phyloP scores from a whole-genome alignment of 106 monocot species.

The Platanthera guangdongensis region DNA sequence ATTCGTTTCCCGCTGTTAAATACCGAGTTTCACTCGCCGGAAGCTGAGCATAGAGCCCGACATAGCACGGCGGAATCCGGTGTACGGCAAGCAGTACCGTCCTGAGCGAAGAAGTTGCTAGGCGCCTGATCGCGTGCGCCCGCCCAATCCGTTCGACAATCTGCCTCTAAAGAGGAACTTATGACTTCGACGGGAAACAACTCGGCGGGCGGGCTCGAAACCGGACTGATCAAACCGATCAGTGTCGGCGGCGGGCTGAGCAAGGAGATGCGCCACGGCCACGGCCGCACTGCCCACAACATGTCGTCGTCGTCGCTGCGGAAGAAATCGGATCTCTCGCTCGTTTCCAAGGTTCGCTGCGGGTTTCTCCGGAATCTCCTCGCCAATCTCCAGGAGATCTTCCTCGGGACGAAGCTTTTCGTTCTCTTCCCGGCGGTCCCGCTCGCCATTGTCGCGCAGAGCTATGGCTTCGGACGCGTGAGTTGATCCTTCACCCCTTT shows the following conservation, averaged over 20 bases:
- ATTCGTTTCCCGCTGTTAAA: neutral
- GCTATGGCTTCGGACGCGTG: slow-evolving; percentile 40
- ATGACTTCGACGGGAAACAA: slow-evolving; percentile 3
- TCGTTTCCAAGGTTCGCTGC: slow-evolving; percentile 45
- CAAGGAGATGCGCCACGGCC: slow-evolving; percentile 33
- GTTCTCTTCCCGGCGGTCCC: slow-evolving; percentile 72
- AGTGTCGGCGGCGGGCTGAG: neutral
- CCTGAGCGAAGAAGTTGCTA: neutral
- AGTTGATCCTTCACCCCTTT: neutral
- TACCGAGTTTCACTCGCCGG: neutral
- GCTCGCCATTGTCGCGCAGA: slow-evolving; percentile 50
- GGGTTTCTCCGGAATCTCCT: slow-evolving; percentile 34
- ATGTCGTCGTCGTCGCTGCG: slow-evolving; percentile 59
- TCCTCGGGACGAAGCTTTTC: slow-evolving; percentile 86
- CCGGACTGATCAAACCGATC: neutral
- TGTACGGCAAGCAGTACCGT: too few relatives aligned
- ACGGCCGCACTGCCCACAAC: slow-evolving; percentile 50
- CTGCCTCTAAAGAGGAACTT: neutral
- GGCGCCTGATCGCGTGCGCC: neutral
- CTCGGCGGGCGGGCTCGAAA: neutral
- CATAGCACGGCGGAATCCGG: neutral
- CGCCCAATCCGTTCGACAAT: neutral
- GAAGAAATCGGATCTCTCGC: slow-evolving; percentile 46
- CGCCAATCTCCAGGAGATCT: slow-evolving; percentile 73
- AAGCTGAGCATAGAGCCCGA: neutral